Evolutionary conservation across 495 filamentous ascomycete species (phyloP), one percentile per base, ranked within the genome.

Genomic region (Durotheca rogersii): DNA sequence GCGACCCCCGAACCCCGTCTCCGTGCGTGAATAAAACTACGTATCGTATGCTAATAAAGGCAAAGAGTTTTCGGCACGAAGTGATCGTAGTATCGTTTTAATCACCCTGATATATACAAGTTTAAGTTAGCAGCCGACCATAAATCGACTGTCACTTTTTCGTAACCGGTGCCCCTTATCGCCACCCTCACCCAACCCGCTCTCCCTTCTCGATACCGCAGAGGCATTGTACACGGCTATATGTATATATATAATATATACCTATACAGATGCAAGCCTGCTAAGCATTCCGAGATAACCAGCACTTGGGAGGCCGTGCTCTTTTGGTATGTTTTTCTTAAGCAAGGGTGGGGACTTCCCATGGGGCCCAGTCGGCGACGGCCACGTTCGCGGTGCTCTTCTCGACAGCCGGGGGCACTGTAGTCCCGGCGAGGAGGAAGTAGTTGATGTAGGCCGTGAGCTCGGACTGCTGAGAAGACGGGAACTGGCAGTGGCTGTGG

Each of bases 401-500:
- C 70, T 75, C 69, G 36, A 75, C 60, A 32, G 60, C 64, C 7
- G 56, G 54, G 0, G 73, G 73, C 7, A 56, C 61, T 9, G 60
- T 64, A 30, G 44, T 45, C 17, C 60, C 45, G 40, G 62, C 65
- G 49, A 79, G 61, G 43, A 81, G 56, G 65, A 74, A 83, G 62
- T 75, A 73, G 56, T 75, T 69, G 51, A 81, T 73, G 66, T 74
- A 83, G 2, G 73, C 66, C 5, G 64, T 77, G 40, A 83, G 67
- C 36, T 81, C 74, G n/a, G 70, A 23, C 41, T 72, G 62, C 61
- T 78, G 68, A 16, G 62, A 60, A 10, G 61, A 68, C 1, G 79
- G 79, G 67, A 83, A 81, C 47, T 48, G 45, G 64, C 80, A 83
- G 57, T 83, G 80, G 18, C 43, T 51, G 60, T 81, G 75, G 46